Evolutionary conservation across 2,329 filamentous ascomycete species (phyloP), one percentile per base, ranked within the genome.

Genomic region (Aspergillus sp.): DNA sequence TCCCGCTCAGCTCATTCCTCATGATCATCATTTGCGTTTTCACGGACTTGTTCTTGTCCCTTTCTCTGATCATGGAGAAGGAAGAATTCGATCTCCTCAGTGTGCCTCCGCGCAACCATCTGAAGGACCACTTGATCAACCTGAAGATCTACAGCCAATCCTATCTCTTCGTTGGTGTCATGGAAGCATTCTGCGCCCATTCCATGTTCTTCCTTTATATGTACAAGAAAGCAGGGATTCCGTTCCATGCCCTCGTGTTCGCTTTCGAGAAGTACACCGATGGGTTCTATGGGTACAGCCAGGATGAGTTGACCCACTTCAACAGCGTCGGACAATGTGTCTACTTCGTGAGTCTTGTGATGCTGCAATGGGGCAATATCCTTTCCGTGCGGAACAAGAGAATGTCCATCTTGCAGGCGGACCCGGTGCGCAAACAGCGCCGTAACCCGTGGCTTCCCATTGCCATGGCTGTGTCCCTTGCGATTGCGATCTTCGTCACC

Each of bases 21-120:
- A 82, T 82, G 79, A 82, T 82, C 57, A 79, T 82, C 55, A 81
- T 82, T 47, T 82, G 79, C 51, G 77, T 81, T 54, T 82, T 82
- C 54, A 82, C 79, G 11, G 79, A 81, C 59, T 65, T 81, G 0
- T 81, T 82, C 65, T 65, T 79, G 2, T 77, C 76, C 0, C 64
- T 81, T 0, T 76, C 77, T 0, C 65, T 82, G 2, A 80, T 81
- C 54, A 81, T 81, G 78, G 79, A 82, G 48, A 78, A 79, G 58
- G 77, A 80, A 47, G 79, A 82, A 48, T 81, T 79, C 49, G 78
- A 82, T 49, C 71, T 82, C 0, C 67, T 82, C 16, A 74, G 71
- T 3, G 69, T 80, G 0, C 78, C 78, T 2, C 79, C 79, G 0
- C 76, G 79, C 9, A 75, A 80, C 57, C 75, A 75, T 53, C 76